Percentiles rank a stretch among this genome's conserved stretches.
phyloP scores from a whole-genome alignment of 176 grass and related monocot species.

The bread wheat (Triticum aestivum) region IWGSC_CS_RefSeq_v2.1 NC_057812.1:109393398-109393897 shows the following conservation, averaged over 20 bases:
- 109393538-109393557: conserved; percentile 43
- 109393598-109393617: neutral
- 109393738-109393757: neutral
- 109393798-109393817: no score
- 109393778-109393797: no score
- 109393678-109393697: no score
- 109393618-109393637: neutral
- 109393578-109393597: conserved; percentile 22
- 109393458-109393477: neutral
- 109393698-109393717: no score
- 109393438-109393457: neutral
- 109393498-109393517: conserved; percentile 41
- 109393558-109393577: conserved; percentile 40
- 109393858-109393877: no score
- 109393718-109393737: no score
- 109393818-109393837: no score
- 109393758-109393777: no score
- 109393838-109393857: no score
- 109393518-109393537: conserved; percentile 11
- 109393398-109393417: neutral
- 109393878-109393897: no score
- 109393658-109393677: no score
- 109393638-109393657: neutral
- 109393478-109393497: conserved; percentile 20
- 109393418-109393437: neutral